Conservation (phyloP, 148 eudicot species). For the Diospyros kaki region DNA sequence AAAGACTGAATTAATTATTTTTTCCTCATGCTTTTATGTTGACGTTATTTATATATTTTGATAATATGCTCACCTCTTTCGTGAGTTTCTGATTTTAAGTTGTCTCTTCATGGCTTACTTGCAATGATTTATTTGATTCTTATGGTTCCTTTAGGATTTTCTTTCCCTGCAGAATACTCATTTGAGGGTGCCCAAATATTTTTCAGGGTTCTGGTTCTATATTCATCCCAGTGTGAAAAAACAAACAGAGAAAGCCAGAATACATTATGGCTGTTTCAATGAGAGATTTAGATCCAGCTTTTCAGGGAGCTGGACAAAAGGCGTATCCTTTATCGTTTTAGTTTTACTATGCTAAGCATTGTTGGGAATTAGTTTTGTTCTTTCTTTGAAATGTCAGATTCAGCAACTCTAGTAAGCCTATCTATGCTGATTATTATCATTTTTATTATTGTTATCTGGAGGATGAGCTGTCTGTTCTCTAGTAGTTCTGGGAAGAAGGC, state of each 20-base stretch:
- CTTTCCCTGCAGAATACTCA: not conserved
- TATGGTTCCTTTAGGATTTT: slow-evolving; percentile 11
- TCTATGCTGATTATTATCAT: not conserved
- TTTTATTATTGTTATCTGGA: not conserved
- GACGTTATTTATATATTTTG: slow-evolving; percentile 6
- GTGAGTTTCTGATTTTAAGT: not conserved
- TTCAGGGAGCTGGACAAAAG: slow-evolving; percentile 94
- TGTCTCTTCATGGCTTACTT: not conserved
- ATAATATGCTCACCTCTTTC: slow-evolving; percentile 6
- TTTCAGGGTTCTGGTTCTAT: slow-evolving; percentile 23
- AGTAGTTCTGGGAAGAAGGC: not conserved
- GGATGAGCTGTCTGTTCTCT: not conserved
- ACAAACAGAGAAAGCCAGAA: slow-evolving; percentile 11
- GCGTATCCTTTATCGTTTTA: slow-evolving; percentile 75
- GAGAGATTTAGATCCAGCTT: slow-evolving; percentile 86
- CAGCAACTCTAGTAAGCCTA: not conserved
- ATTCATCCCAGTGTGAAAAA: slow-evolving; percentile 9
- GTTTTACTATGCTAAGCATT: not conserved
- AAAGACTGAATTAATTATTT: not conserved
- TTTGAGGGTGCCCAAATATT: slow-evolving; percentile 12
- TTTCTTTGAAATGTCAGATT: not conserved
- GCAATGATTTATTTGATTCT: slow-evolving; percentile 12
- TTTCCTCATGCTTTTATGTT: not conserved
- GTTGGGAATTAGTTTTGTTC: not conserved
- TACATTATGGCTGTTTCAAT: slow-evolving; percentile 71